These are phyloP conservation scores for Sesbania bispinosa DNA, from an alignment of 306 rosid species.

Conservation along the genomic window DNA sequence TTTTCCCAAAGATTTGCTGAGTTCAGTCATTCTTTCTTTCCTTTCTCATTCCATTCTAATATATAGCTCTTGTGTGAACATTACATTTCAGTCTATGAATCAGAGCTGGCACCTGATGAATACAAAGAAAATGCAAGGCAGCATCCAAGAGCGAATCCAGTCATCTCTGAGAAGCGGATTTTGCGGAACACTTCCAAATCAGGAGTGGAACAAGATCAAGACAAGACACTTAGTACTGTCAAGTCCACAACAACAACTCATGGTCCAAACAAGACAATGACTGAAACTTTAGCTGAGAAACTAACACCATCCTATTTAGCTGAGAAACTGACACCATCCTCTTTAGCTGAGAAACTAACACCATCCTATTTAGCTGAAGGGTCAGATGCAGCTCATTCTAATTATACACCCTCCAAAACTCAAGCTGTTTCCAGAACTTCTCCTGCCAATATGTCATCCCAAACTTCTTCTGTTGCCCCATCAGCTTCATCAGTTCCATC, in stretches of 20 bases:
- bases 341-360: no score
- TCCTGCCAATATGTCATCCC: conserved; percentile 1
- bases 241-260: conserved; percentile 16
- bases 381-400: conserved; percentile 34
- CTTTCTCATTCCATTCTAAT: background rate
- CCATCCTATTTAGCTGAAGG: conserved; percentile 18
- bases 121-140: conserved; percentile 68
- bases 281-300: conserved; percentile 34
- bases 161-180: conserved; percentile 58
- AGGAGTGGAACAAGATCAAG: conserved; percentile 19
- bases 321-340: conserved; percentile 38
- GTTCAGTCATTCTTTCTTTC: background rate
- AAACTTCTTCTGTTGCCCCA: background rate
- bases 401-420: conserved; percentile 49
- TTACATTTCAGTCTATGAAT: conserved; percentile 70
- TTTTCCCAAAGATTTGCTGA: background rate
- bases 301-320: conserved; percentile 28
- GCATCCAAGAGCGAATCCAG: conserved; percentile 67
- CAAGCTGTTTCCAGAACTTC: conserved; percentile 26
- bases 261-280: conserved; percentile 13
- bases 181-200: conserved; percentile 25
- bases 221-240: conserved; percentile 6
- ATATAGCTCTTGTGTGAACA: background rate
- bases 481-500: conserved; percentile 15
- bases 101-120: conserved; percentile 72